These are phyloP conservation scores for Saccharum spontaneum DNA, from an alignment of 176 grass and related monocot species.

Conservation along the genomic window DNA sequence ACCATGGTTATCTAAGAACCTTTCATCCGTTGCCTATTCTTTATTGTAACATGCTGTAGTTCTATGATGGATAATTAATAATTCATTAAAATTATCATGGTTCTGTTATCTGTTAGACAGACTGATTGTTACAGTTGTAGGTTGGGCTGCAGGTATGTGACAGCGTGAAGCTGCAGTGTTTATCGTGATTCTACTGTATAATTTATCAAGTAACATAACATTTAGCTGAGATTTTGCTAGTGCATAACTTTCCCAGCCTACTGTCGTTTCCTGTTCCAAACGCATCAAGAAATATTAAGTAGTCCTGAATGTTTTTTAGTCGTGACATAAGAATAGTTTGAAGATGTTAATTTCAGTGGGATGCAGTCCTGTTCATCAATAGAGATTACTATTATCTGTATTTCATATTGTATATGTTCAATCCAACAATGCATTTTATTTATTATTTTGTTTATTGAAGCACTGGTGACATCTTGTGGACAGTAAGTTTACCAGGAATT, in stretches of 20 bases:
- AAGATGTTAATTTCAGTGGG: background rate
- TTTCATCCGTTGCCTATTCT: background rate
- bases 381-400: background rate
- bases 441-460: slow-evolving; percentile 3
- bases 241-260: background rate
- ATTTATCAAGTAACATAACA: background rate
- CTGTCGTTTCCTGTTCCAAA: background rate
- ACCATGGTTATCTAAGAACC: background rate
- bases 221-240: background rate
- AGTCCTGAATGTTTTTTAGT: background rate
- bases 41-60: background rate
- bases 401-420: slow-evolving; percentile 2
- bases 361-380: background rate
- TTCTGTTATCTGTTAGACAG: background rate
- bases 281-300: slow-evolving; percentile 15
- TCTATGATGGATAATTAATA: background rate
- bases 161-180: background rate
- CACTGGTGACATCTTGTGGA: background rate
- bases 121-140: background rate
- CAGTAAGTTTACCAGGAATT: background rate
- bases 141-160: background rate
- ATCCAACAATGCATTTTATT: background rate
- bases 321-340: background rate
- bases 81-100: background rate
- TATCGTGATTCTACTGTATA: background rate